A percentile compares a stretch with the other conserved stretches of the same genome.
phyloP scores from a whole-genome alignment of 2,329 filamentous ascomycete genomes.

The Pseudofabraea citricarpa region DNA sequence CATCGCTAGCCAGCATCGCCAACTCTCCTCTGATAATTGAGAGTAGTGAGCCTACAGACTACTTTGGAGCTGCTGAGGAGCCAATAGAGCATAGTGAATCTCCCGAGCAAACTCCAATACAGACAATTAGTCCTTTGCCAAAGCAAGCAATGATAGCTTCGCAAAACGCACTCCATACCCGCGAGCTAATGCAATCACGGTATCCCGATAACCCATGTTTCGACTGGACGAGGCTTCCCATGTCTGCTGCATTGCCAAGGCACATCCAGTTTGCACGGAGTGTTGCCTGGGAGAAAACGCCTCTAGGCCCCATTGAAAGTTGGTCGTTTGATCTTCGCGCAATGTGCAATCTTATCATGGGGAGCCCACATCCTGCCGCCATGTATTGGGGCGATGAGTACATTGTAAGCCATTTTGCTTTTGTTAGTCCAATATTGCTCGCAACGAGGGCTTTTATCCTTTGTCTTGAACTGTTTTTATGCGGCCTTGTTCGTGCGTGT shows the following conservation, averaged over 20 bases:
- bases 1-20: background rate
- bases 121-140: background rate
- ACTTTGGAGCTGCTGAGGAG: slow-evolving; percentile 20
- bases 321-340: slow-evolving; percentile 69
- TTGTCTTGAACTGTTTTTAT: too few relatives aligned
- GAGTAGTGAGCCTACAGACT: slow-evolving; percentile 18
- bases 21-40: slow-evolving; percentile 12
- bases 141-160: slow-evolving; percentile 15
- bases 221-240: slow-evolving; percentile 73
- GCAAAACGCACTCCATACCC: slow-evolving; percentile 6
- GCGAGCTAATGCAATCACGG: slow-evolving; percentile 8
- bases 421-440: background rate
- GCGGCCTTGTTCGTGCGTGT: too few relatives aligned
- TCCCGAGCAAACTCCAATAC: background rate
- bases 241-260: slow-evolving; percentile 56
- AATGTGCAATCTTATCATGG: slow-evolving; percentile 82
- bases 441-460: background rate
- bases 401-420: slow-evolving; percentile 31
- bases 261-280: slow-evolving; percentile 71
- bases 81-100: background rate
- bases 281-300: slow-evolving; percentile 68
- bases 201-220: slow-evolving; percentile 43
- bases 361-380: slow-evolving; percentile 66
- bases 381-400: slow-evolving; percentile 76
- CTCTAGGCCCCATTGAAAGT: slow-evolving; percentile 68